Base-by-base conservation (phyloP, 305 asterid genomes). In the Solanum hybrid region DNA sequence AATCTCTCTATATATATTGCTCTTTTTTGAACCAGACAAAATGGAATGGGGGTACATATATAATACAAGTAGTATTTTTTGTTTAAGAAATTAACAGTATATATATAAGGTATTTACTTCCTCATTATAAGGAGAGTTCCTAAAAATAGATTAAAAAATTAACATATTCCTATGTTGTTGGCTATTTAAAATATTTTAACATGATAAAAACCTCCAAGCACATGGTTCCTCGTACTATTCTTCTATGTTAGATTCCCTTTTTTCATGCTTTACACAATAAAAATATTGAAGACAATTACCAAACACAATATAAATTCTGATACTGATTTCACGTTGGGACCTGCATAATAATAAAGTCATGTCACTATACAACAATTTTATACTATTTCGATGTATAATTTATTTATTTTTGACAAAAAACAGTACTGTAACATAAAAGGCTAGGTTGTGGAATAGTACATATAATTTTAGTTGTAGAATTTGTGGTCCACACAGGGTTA, bases 181-280 rank as follows among this genome's bases (percentile, higher is more conserved):
- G 70, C 70, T 13, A 13, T 81, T 38, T 38, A 3, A 38, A 22
- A 81, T n/a, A 15, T 38, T 26, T 14, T 82, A 82, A 82, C 70
- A 82, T 82, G 37, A 39, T 82, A 31, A 82, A 51, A 39, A 82
- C 7, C 68, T 38, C 87, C 70, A 81, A 81, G 87, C 87, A 81
- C 87, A 81, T 81, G 87, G 15, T 39, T 81, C 72, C 87, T 82
- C 87, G 87, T 82, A 39, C 87, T 82, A 11, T 37, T 17, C 70
- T 37, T 80, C n/a, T 39, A 26, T 26, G 37, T 14, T 82, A 26
- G 36, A 81, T 26, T 39, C 87, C 87, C 87, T 82, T 82, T 82
- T 80, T 7, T 82, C 65, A 22, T n/a, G 31, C 12, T 38, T 14
- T 32, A 32, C 34, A 33, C 2, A 81, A 39, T 41, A 26, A 3